phyloP scores from a whole-genome alignment of 1,139 yeast genomes.

The Sugiyamaella novakii region DNA sequence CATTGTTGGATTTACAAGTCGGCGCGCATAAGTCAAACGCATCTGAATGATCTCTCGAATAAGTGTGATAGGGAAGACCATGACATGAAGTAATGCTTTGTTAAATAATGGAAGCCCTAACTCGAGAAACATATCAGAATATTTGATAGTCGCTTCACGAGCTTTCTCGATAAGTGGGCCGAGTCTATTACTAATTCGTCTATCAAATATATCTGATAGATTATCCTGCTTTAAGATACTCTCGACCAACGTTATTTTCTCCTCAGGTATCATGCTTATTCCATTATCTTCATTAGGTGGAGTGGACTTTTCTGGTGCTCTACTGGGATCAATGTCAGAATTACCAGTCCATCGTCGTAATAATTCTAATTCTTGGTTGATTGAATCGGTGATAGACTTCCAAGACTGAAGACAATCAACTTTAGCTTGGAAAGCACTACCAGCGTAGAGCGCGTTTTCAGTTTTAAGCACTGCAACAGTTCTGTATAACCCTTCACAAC shows the following conservation, averaged over 20 bases:
- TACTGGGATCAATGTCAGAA: conserved; percentile 64
- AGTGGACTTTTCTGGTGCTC: conserved; percentile 35
- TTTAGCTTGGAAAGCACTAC: conserved; percentile 63
- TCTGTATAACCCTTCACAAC: conserved; percentile 78
- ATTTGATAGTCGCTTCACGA: conserved; percentile 66
- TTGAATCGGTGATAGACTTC: conserved; percentile 73
- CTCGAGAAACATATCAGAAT: conserved; percentile 63
- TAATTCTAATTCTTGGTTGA: conserved; percentile 59
- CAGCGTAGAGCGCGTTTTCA: conserved; percentile 73
- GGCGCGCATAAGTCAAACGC: conserved; percentile 75
- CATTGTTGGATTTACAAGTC: conserved; percentile 82
- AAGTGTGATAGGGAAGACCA: conserved; percentile 76
- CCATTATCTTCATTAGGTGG: conserved; percentile 28
- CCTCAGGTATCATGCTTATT: conserved; percentile 24
- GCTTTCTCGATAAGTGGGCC: conserved; percentile 80
- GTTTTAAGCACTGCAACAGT: conserved; percentile 74
- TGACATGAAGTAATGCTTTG: conserved; percentile 64
- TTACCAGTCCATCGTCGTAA: conserved; percentile 77
- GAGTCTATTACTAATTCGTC: conserved; percentile 58
- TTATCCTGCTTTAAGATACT: conserved; percentile 84
- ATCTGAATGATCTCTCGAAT: conserved; percentile 79
- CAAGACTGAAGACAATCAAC: conserved; percentile 83
- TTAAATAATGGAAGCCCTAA: conserved; percentile 77
- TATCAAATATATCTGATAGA: conserved; percentile 62
- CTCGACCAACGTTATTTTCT: conserved; percentile 67